These are phyloP conservation scores for Salvia rosmarinus DNA, from an alignment of 257 asterid species.

Conservation along the genomic window DNA sequence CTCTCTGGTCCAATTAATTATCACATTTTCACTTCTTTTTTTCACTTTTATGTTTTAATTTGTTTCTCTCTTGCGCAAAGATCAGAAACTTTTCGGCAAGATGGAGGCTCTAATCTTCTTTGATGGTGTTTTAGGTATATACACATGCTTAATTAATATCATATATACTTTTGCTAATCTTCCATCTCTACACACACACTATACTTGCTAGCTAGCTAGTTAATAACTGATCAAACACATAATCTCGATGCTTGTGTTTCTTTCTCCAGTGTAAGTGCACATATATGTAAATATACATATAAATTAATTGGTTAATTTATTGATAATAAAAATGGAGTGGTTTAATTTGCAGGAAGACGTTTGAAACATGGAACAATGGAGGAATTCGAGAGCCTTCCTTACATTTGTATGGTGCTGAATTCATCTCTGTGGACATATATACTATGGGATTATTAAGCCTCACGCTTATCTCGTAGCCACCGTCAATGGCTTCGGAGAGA, in stretches of 20 bases:
- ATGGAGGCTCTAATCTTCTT: constrained; percentile 29
- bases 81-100: not conserved
- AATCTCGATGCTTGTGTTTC: constrained; percentile 66
- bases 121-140: constrained; percentile 32
- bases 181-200: no score
- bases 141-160: no score
- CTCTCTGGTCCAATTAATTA: no score
- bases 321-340: no score
- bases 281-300: not conserved
- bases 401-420: constrained; percentile 57
- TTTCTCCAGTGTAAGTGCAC: constrained; percentile 63
- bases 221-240: no score
- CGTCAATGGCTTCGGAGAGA: constrained; percentile 66
- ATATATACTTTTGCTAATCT: not conserved
- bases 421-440: constrained; percentile 62
- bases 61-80: not conserved
- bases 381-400: constrained; percentile 67
- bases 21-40: not conserved
- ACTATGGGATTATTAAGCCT: constrained; percentile 61
- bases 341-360: constrained; percentile 52
- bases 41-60: not conserved
- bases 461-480: constrained; percentile 66
- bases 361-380: constrained; percentile 47
- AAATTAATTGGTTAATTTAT: not conserved
- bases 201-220: no score